phyloP scores from a whole-genome alignment of 2,329 filamentous ascomycete genomes.

The Trichoderma sp. region DNA sequence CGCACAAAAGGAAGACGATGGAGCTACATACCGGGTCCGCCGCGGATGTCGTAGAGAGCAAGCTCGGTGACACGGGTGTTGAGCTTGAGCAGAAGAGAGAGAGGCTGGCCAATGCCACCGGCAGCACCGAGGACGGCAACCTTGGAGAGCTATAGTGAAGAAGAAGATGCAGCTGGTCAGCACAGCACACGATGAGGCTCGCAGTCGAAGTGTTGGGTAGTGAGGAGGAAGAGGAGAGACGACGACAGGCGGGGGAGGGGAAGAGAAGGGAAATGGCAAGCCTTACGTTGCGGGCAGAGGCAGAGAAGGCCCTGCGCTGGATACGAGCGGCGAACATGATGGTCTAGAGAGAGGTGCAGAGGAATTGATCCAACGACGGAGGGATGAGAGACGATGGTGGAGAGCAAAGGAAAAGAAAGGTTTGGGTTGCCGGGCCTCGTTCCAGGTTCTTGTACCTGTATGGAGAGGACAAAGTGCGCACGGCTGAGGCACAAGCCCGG shows the following conservation, averaged over 20 bases:
- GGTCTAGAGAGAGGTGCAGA: conserved; percentile 28
- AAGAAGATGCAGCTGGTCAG: conserved; percentile 31
- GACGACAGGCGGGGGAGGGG: conserved; percentile 15
- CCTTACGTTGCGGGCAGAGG: conserved; percentile 74
- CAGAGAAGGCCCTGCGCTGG: conserved; percentile 81
- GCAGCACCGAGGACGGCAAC: conserved; percentile 95
- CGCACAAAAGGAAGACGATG: conserved; percentile 11
- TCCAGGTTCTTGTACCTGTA: conserved; percentile 15
- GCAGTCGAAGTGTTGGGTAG: not conserved
- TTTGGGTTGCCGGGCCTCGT: conserved; percentile 24
- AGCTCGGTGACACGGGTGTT: conserved; percentile 94
- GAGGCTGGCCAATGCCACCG: conserved; percentile 96
- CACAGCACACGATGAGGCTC: conserved; percentile 3
- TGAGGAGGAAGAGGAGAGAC: not conserved
- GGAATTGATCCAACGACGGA: conserved; percentile 22
- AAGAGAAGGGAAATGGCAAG: conserved; percentile 19
- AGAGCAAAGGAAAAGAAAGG: conserved; percentile 11
- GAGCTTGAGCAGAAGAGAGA: conserved; percentile 97
- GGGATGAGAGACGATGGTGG: conserved; percentile 26
- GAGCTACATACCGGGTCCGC: conserved; percentile 75
- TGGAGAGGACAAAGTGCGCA: conserved; percentile 23
- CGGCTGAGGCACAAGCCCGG: conserved; percentile 28
- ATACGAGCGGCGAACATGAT: conserved; percentile 73
- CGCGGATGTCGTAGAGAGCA: conserved; percentile 96
- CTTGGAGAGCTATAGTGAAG: conserved; percentile 76